A percentile compares a stretch with the other conserved stretches of the same genome.
Conservation (phyloP, 2,329 filamentous ascomycete species). For the Metarhizium rileyi region DNA sequence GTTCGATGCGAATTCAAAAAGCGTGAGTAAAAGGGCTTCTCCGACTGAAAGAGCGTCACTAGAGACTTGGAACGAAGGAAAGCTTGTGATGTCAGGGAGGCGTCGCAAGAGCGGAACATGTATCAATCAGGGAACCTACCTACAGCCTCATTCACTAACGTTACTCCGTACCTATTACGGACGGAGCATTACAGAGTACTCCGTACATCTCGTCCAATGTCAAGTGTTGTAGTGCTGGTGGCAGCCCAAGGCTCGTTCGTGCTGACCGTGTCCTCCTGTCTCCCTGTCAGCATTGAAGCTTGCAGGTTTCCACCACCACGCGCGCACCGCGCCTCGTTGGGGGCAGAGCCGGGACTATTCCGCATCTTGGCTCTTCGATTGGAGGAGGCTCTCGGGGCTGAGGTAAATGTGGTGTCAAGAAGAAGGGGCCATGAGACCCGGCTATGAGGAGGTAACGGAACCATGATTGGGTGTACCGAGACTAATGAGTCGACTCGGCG, state of each 20-base stretch:
- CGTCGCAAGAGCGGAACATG: not conserved
- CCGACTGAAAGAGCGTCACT: not conserved
- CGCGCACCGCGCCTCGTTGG: not conserved
- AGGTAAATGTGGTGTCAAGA: not conserved
- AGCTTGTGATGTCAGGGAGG: constrained; percentile 2
- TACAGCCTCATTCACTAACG: constrained; percentile 1
- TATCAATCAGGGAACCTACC: not conserved
- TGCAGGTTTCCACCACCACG: not conserved
- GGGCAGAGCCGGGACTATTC: not conserved
- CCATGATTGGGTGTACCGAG: not conserved
- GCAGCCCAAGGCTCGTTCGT: not conserved
- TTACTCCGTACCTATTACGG: not conserved
- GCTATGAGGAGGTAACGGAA: not conserved
- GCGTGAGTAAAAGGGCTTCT: not conserved
- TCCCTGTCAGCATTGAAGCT: not conserved
- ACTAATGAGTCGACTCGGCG: no score
- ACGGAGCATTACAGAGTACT: no score
- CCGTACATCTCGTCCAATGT: no score
- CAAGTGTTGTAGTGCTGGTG: not conserved
- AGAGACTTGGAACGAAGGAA: not conserved
- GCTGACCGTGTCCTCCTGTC: not conserved
- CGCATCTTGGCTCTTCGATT: not conserved
- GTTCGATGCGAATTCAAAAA: not conserved
- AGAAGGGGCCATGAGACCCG: not conserved
- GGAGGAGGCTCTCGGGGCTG: not conserved